A percentile compares a stretch with the other conserved stretches of the same genome.
Conservation (phyloP, 495 filamentous ascomycete genomes). For the Penicillium malachiteum region DNA sequence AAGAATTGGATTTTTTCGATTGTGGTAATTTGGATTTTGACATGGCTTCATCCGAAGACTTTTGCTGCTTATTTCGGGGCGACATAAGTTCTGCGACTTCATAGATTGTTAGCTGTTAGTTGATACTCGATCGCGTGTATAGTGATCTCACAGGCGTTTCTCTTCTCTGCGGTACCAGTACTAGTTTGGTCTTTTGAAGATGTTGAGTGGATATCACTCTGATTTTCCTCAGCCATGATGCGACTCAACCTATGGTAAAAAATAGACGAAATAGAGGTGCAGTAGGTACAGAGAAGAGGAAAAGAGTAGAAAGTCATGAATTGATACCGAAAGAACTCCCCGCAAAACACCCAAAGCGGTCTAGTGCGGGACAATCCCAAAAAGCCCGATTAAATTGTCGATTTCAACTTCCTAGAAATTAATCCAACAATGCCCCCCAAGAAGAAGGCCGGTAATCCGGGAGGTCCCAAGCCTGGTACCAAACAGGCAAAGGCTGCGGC, state of each 20-base stretch:
- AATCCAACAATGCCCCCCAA: constrained; percentile 40
- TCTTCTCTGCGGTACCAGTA: constrained; percentile 29
- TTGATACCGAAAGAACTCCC: constrained; percentile 16
- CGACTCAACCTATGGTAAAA: too few relatives aligned
- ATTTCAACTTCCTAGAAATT: constrained; percentile 1
- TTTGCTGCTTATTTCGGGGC: constrained; percentile 51
- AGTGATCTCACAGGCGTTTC: constrained; percentile 41
- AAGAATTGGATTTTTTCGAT: constrained; percentile 11
- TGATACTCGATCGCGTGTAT: not conserved
- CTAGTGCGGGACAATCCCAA: constrained; percentile 35
- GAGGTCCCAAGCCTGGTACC: constrained; percentile 44
- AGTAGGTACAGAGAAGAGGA: not conserved
- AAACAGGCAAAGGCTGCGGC: constrained; percentile 47
- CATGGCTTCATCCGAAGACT: constrained; percentile 25
- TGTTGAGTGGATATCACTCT: too few relatives aligned
- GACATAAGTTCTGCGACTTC: constrained; percentile 70
- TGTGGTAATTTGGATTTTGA: not conserved
- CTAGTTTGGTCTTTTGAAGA: not conserved
- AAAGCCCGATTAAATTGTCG: constrained; percentile 10
- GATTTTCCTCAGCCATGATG: too few relatives aligned
- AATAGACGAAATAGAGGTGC: too few relatives aligned
- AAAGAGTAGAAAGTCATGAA: not conserved
- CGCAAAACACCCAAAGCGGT: constrained; percentile 30
- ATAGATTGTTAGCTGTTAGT: not conserved
- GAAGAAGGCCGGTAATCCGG: constrained; percentile 39